phyloP scores from a whole-genome alignment of 1,284 basidiomycete species.

The Sanghuangporus sanghuang region DNA sequence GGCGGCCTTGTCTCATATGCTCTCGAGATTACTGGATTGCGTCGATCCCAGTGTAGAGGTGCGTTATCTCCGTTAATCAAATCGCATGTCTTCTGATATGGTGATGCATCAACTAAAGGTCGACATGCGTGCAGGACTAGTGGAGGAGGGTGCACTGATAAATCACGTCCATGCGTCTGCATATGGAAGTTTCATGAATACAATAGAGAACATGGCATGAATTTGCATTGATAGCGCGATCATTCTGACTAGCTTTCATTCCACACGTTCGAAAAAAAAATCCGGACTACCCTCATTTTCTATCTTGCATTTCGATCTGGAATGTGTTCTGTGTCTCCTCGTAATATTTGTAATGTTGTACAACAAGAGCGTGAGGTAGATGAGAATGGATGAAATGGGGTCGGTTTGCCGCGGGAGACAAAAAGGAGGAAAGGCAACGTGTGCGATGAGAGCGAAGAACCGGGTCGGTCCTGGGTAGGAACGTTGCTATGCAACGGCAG shows the following conservation, averaged over 20 bases:
- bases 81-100: conserved; percentile 5
- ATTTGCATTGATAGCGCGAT: neutral
- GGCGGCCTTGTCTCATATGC: conserved; percentile 73
- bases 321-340: neutral
- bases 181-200: conserved; percentile 14
- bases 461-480: neutral
- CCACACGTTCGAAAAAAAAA: neutral
- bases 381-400: neutral
- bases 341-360: neutral
- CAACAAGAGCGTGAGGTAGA: neutral
- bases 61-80: conserved; percentile 3
- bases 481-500: neutral
- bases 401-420: neutral
- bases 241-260: neutral
- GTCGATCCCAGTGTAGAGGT: conserved; percentile 35
- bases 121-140: conserved; percentile 36
- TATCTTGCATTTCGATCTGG: neutral
- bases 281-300: neutral
- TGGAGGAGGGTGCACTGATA: conserved; percentile 45
- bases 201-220: conserved; percentile 16
- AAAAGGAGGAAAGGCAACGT: neutral
- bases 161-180: conserved; percentile 48
- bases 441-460: neutral
- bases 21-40: conserved; percentile 52
- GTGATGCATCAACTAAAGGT: conserved; percentile 29